A percentile compares a stretch with the other conserved stretches of the same genome.
Conservation (phyloP, 164 flowering plant genomes). For the Protea cynaroides region DNA sequence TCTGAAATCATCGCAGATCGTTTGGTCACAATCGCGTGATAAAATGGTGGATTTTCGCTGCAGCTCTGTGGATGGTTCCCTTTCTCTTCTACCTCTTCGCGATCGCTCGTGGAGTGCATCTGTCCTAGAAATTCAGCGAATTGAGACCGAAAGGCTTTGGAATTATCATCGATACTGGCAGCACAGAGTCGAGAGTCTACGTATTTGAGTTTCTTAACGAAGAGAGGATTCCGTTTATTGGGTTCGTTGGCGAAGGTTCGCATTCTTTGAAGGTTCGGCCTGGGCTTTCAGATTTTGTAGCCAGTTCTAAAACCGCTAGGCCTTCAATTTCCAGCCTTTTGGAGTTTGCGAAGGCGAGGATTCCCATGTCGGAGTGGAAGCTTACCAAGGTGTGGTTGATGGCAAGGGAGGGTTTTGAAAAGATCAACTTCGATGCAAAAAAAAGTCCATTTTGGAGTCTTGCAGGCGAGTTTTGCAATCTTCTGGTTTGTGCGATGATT, state of each 20-base stretch:
- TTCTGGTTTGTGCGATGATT: no score
- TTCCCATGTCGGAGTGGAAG: conserved; percentile 36
- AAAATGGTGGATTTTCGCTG: conserved; percentile 25
- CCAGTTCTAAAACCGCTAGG: conserved; percentile 24
- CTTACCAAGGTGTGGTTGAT: conserved; percentile 31
- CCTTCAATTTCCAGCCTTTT: conserved; percentile 23
- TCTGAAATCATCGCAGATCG: conserved; percentile 8
- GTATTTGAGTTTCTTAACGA: conserved; percentile 38
- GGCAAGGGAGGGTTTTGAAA: conserved; percentile 21
- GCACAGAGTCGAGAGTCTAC: conserved; percentile 24
- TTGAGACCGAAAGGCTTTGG: conserved; percentile 26
- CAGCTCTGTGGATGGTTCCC: conserved; percentile 27
- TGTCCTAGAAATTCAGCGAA: conserved; percentile 28
- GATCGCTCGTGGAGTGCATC: conserved; percentile 31
- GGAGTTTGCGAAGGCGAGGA: conserved; percentile 31
- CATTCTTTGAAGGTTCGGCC: conserved; percentile 15
- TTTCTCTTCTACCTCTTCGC: conserved; percentile 40
- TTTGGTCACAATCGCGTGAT: conserved; percentile 12
- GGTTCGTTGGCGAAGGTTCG: conserved; percentile 18
- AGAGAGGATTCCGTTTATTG: conserved; percentile 30
- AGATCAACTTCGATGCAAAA: conserved; percentile 8
- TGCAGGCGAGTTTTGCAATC: conserved; percentile 33
- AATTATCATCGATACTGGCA: conserved; percentile 26
- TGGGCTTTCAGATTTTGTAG: conserved; percentile 23
- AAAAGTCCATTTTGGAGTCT: conserved; percentile 26